Evolutionary conservation across 495 filamentous ascomycete genomes (phyloP).

Genomic region (Talaromyces adpressus): DNA sequence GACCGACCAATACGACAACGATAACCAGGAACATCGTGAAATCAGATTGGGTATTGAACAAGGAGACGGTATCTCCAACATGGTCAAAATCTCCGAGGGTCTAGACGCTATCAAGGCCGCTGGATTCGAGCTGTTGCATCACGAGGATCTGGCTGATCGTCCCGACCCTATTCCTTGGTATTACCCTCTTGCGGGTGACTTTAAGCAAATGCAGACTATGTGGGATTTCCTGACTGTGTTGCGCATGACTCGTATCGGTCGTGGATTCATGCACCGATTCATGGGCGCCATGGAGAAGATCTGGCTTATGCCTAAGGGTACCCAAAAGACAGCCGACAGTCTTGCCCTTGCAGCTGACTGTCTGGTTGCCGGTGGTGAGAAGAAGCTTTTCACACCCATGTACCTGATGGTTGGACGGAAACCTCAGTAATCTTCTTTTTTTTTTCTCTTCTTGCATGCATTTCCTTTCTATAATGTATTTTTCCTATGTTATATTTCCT

Average conservation of each 20-base stretch:
- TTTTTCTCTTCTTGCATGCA: background rate
- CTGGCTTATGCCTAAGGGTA: constrained; percentile 71
- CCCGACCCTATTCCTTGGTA: constrained; percentile 83
- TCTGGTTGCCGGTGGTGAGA: constrained; percentile 81
- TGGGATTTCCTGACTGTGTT: constrained; percentile 80
- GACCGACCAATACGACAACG: constrained; percentile 92
- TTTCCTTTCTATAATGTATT: constrained; percentile 2
- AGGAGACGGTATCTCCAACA: constrained; percentile 97
- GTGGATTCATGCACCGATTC: constrained; percentile 68
- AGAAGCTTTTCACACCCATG: constrained; percentile 97
- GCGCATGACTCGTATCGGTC: constrained; percentile 84
- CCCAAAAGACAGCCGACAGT: constrained; percentile 92
- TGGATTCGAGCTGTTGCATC: constrained; percentile 76
- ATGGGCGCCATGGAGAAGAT: constrained; percentile 72
- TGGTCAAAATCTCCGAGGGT: constrained; percentile 85
- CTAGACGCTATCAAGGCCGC: constrained; percentile 79
- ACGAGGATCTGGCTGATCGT: constrained; percentile 87
- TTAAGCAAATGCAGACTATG: constrained; percentile 72
- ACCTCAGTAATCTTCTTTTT: constrained; percentile 42
- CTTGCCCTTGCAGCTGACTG: constrained; percentile 78
- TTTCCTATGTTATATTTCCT: background rate
- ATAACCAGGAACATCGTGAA: constrained; percentile 77
- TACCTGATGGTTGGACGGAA: constrained; percentile 97
- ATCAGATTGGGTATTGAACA: constrained; percentile 95
- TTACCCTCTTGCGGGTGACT: constrained; percentile 78